Conservation (phyloP, 345 rosid species). For the Aethionema arabicum region DNA sequence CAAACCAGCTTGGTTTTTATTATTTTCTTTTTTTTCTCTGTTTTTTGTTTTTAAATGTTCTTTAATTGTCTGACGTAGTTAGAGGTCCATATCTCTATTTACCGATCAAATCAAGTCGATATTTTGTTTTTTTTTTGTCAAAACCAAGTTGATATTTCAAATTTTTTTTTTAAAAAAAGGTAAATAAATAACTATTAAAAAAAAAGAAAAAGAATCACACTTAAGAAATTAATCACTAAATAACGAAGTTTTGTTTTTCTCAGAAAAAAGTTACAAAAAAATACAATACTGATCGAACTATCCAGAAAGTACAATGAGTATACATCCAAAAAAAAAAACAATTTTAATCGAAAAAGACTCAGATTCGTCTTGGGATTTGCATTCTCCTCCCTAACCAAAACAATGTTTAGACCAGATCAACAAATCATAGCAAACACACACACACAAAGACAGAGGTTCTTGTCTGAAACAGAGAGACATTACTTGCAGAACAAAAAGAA, state of each 20-base stretch:
- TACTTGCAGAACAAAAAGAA: constrained; percentile 4
- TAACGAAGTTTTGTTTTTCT: constrained; percentile 1
- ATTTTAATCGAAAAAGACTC: constrained; percentile 20
- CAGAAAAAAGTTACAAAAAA: constrained; percentile 18
- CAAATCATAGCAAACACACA: not conserved
- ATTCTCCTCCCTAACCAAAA: constrained; percentile 24
- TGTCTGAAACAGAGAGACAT: not conserved
- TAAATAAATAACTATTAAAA: constrained; percentile 2
- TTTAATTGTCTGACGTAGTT: constrained; percentile 11
- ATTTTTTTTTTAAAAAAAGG: not conserved
- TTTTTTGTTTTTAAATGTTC: not conserved
- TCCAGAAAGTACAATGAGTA: constrained; percentile 23
- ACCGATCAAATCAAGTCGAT: constrained; percentile 19
- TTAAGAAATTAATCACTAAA: constrained; percentile 2
- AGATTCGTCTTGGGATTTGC: constrained; percentile 31
- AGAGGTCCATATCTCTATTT: constrained; percentile 18
- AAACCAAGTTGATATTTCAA: too few species aligned
- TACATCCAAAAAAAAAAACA: constrained; percentile 35
- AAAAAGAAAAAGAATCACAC: not conserved
- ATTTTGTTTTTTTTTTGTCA: too few species aligned
- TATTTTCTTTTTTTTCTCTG: not conserved
- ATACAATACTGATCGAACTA: constrained; percentile 22
- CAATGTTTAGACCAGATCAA: not conserved
- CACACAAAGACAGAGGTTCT: not conserved
- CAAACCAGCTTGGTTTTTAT: not conserved